These are phyloP conservation scores for Dryas alaskensis DNA, from an alignment of 306 rosid species.

Conservation along the genomic window DNA sequence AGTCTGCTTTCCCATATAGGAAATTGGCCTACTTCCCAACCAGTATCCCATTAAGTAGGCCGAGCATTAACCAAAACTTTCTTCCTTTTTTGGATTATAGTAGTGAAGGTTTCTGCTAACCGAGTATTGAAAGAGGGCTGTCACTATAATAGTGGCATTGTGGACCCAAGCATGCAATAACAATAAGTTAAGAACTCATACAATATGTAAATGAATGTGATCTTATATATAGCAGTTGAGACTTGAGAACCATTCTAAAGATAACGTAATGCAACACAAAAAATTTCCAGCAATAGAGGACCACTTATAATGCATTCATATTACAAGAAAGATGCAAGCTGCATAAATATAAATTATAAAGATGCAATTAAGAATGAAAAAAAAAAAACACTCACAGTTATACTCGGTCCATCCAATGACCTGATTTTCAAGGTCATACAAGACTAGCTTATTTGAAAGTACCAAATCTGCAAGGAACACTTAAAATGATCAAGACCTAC, in stretches of 20 bases:
- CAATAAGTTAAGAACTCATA: background rate
- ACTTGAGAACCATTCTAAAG: background rate
- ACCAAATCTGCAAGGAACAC: conserved; percentile 73
- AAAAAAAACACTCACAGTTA: conserved; percentile 65
- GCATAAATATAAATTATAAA: background rate
- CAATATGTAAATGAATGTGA: background rate
- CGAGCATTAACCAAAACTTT: background rate
- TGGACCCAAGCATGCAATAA: background rate
- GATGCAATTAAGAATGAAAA: background rate
- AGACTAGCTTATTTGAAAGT: conserved; percentile 85
- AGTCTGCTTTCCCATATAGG: background rate
- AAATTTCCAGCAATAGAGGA: background rate
- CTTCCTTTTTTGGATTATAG: background rate
- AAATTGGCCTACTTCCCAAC: background rate
- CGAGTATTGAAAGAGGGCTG: background rate
- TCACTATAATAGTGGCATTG: background rate
- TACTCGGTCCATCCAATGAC: conserved; percentile 92
- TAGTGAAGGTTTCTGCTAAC: background rate
- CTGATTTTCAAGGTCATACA: conserved; percentile 87
- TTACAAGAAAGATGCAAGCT: background rate
- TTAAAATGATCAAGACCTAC: conserved; percentile 12
- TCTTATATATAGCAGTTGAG: background rate
- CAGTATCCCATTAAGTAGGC: background rate
- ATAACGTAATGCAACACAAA: background rate
- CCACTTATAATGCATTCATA: background rate